A percentile compares a stretch with the other conserved stretches of the same genome.
phyloP scores from a whole-genome alignment of 257 asterid species.

The Mentha longifolia region DNA sequence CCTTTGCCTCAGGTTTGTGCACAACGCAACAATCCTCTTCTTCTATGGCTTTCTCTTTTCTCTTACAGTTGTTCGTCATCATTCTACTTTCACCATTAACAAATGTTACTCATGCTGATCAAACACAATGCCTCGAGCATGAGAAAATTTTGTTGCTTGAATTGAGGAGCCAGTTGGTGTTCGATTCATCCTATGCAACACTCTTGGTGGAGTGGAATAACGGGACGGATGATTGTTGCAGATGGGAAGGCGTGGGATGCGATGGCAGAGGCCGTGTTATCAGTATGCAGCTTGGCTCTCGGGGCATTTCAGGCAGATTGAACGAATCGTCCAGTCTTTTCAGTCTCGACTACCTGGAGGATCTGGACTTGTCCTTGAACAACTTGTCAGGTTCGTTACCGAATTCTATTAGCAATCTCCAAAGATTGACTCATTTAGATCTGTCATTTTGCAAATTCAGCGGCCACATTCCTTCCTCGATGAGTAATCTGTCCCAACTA shows the following conservation, averaged over 20 bases:
- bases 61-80: background rate
- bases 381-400: too few relatives aligned
- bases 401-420: too few relatives aligned
- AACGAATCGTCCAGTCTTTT: slow-evolving; percentile 11
- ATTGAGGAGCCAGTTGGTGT: background rate
- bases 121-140: background rate
- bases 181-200: slow-evolving; percentile 18
- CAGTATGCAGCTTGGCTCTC: slow-evolving; percentile 19
- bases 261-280: slow-evolving; percentile 38
- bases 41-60: background rate
- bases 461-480: too few relatives aligned
- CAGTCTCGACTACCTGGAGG: background rate
- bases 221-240: slow-evolving; percentile 1
- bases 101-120: background rate
- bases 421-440: too few relatives aligned
- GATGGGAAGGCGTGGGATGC: slow-evolving; percentile 47
- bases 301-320: background rate
- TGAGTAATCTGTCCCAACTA: too few relatives aligned
- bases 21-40: background rate
- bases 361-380: background rate
- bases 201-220: slow-evolving; percentile 36
- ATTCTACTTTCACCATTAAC: background rate
- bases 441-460: background rate
- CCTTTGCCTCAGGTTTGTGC: too few relatives aligned
- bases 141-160: slow-evolving; percentile 8